Evolutionary conservation across 306 rosid genomes (phyloP), one percentile per base, ranked within the genome.

Genomic region (Gastrolobium bilobum): DNA sequence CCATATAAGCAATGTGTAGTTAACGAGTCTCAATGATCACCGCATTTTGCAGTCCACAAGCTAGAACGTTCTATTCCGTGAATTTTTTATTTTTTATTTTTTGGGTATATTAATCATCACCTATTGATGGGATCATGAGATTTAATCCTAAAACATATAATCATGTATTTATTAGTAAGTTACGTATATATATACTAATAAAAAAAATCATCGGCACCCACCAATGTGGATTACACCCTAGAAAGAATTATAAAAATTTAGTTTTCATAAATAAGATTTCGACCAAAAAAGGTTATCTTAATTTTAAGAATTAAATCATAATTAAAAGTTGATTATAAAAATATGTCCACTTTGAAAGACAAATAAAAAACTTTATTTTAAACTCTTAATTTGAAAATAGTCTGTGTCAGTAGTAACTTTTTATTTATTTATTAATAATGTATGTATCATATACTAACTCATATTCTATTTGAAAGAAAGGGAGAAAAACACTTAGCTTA

Each of bases 1-100:
- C 60, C 20, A 20, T 74, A 46, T 13, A 42, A 73, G 56, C 68
- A 57, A 73, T 73, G 2, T 43, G 34, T n/a, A 35, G 51, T 42
- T 29, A 4, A 13, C 48, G 7, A 59, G 66, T 48, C 46, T 34
- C 14, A 51, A 4, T 73, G 54, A 29, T 48, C 74, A 46, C 58
- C 6, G 5, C 53, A 72, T 13, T 29, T 54, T 54, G 20, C 30
- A 5, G 40, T 29, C 40, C 1, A 26, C 40, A 42, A 73, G 31
- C 43, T 13, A 47, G 7, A 33, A 68, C 31, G 58, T 33, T 38
- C 47, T 33, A 56, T 5, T 3, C 33, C 3, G 4, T 56, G 26
- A 20, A 20, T 20, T 20, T 20, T 20, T 20, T 20, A 20, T 20
- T 20, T 20, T 20, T 20, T 20, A 20, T 20, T 20, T 20, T 20